Percentiles rank a stretch among this genome's conserved stretches.
These are phyloP conservation scores for Pyricularia sp. DNA, from an alignment of 2,329 filamentous ascomycete species.

Conservation along the genomic window DNA sequence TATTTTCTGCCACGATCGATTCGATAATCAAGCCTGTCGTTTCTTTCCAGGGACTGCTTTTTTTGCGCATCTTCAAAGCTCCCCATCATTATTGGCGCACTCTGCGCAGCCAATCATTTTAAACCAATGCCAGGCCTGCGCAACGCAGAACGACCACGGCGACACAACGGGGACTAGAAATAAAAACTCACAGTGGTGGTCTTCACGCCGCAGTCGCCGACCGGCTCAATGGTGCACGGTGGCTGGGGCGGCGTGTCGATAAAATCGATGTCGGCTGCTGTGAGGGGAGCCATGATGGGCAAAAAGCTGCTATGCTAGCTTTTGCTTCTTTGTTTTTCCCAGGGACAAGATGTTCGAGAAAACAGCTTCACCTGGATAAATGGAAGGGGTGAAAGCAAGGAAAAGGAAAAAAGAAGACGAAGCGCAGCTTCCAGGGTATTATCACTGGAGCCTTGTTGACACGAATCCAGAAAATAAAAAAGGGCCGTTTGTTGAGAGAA, in stretches of 20 bases:
- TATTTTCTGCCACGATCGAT: neutral
- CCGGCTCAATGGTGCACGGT: conserved; percentile 38
- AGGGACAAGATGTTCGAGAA: neutral
- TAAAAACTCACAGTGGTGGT: conserved; percentile 39
- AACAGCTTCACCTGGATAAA: neutral
- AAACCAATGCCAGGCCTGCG: neutral
- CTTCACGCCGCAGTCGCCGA: conserved; percentile 39
- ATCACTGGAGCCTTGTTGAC: neutral
- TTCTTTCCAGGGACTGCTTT: no score
- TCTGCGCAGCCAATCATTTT: neutral
- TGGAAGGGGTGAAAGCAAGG: neutral
- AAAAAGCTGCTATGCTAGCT: neutral
- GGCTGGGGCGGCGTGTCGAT: conserved; percentile 45
- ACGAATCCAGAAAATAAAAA: neutral
- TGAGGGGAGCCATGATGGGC: conserved; percentile 4
- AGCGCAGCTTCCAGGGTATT: neutral
- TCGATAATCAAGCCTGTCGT: neutral
- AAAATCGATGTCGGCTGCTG: conserved; percentile 42
- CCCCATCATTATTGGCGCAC: neutral
- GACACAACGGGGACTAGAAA: neutral
- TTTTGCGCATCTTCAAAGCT: no score
- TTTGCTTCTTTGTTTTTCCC: neutral
- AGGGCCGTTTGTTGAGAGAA: neutral
- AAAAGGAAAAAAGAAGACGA: neutral
- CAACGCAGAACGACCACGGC: neutral